Evolutionary conservation across 306 rosid genomes (phyloP).

Genomic region (Alnus rubra): DNA sequence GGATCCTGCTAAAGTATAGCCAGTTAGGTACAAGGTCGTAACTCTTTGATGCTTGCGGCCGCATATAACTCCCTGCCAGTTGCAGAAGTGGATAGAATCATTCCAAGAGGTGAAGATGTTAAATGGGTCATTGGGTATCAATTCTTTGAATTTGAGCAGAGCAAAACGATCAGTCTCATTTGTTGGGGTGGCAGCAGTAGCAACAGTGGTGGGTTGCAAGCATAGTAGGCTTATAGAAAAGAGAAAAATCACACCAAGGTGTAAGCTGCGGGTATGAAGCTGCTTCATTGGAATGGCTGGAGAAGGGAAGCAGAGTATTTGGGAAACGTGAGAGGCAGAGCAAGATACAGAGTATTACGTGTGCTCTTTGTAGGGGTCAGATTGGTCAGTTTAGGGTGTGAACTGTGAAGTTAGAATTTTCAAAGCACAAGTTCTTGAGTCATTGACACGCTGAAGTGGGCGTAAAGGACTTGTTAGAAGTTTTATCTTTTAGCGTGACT

Average conservation of each 20-base stretch:
- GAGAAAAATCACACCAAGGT: neutral
- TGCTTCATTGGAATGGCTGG: too few species aligned
- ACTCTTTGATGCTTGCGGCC: slow-evolving; percentile 33
- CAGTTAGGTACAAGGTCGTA: slow-evolving; percentile 8
- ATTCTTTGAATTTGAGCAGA: slow-evolving; percentile 38
- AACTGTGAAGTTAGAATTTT: too few species aligned
- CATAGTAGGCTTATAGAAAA: neutral
- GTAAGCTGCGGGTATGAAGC: too few species aligned
- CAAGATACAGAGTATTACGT: too few species aligned
- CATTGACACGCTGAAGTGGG: too few species aligned
- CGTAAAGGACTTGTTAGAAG: too few species aligned
- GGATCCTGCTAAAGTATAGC: slow-evolving; percentile 21
- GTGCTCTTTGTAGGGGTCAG: too few species aligned
- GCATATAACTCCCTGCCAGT: slow-evolving; percentile 49
- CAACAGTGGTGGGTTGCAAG: neutral
- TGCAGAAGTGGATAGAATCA: slow-evolving; percentile 35
- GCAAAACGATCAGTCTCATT: slow-evolving; percentile 25
- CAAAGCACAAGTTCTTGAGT: too few species aligned
- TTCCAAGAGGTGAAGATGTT: slow-evolving; percentile 38
- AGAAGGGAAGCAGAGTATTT: too few species aligned
- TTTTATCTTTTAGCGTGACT: too few species aligned
- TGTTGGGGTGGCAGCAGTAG: neutral
- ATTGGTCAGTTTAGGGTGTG: too few species aligned
- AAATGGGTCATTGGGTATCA: slow-evolving; percentile 21
- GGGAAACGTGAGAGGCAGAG: too few species aligned